phyloP scores from a whole-genome alignment of 2,329 filamentous ascomycete genomes.

The Fusarium albosuccineum region DNA sequence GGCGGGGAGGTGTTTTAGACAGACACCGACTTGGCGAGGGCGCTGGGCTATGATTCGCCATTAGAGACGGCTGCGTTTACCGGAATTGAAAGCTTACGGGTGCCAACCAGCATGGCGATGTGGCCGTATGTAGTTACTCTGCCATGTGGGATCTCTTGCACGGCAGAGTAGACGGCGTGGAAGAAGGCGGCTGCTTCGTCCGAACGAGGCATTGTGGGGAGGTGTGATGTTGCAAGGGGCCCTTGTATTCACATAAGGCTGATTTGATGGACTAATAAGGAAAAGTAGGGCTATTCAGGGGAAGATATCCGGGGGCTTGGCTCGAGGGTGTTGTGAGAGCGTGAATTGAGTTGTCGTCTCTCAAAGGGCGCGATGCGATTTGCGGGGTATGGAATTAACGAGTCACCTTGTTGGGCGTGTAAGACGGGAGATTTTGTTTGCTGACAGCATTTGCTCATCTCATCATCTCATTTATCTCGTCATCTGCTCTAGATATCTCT shows the following conservation, averaged over 20 bases:
- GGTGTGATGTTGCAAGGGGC: background rate
- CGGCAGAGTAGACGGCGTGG: conserved; percentile 81
- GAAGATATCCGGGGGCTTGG: background rate
- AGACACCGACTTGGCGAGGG: conserved; percentile 88
- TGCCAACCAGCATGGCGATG: conserved; percentile 79
- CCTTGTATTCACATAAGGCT: background rate
- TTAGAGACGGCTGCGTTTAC: background rate
- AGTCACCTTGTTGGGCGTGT: background rate
- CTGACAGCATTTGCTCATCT: conserved; percentile 7
- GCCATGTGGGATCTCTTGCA: conserved; percentile 86
- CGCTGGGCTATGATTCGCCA: conserved; percentile 67
- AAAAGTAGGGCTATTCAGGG: background rate
- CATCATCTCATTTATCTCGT: conserved; percentile 25
- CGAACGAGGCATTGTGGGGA: conserved; percentile 71
- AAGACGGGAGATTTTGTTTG: background rate
- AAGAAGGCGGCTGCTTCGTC: conserved; percentile 83
- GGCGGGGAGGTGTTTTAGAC: conserved; percentile 84
- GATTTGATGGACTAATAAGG: background rate
- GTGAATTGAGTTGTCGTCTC: background rate
- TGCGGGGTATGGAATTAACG: conserved; percentile 40
- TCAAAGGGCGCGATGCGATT: conserved; percentile 32
- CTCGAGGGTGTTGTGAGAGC: background rate
- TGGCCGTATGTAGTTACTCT: conserved; percentile 91
- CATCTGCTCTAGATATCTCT: background rate
- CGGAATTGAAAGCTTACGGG: conserved; percentile 66